Evolutionary conservation across 169 alveolate genomes (phyloP), one percentile per base, ranked within the genome.

Genomic region (Plasmodium coatneyi): DNA sequence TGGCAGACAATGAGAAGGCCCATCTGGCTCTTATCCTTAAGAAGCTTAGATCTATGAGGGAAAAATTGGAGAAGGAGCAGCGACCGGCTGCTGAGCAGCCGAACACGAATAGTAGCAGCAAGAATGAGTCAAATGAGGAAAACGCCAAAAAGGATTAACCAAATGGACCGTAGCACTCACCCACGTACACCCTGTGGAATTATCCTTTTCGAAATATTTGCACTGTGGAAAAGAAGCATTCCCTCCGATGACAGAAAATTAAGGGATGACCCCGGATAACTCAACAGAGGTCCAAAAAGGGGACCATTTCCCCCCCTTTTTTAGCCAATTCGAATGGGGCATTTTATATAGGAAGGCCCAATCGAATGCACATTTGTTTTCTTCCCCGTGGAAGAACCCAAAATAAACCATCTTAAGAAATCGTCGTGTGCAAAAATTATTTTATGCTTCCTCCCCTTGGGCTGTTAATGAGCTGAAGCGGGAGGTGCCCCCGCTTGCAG

Each of bases 1-100:
- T 89, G 80, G 94, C 56, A 41, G 94, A 89, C 39, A 89, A 89
- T 89, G 94, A 89, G 72, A 89, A 89, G 66, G 76, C 82, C 1
- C 90, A 89, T 34, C 39, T 89, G 41, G 71, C 28, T 36, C 25
- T 89, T 80, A 89, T 89, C 70, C 94, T 89, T n/a, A 89, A 80
- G 56, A 89, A 32, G 74, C 71, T 89, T 25, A 71, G 82, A 28
- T 22, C 41, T 80, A 89, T 89, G 90, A 89, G 76, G 14, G 76
- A 80, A 56, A 89, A 79, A 25, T 12, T 89, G 60, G 80, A 89
- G 49, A 89, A 80, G 36, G 84, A 74, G 81, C 74, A 39, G 25
- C 36, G 79, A 36, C 25, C 5, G 12, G 30, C 0, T 30, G 74
- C 34, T 56, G 43, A 16, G 12, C 43, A 25, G 32, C 60, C n/a